These are phyloP conservation scores for Scenedesmus sp. DNA, from an alignment of 163 green algal species.

Conservation along the genomic window DNA sequence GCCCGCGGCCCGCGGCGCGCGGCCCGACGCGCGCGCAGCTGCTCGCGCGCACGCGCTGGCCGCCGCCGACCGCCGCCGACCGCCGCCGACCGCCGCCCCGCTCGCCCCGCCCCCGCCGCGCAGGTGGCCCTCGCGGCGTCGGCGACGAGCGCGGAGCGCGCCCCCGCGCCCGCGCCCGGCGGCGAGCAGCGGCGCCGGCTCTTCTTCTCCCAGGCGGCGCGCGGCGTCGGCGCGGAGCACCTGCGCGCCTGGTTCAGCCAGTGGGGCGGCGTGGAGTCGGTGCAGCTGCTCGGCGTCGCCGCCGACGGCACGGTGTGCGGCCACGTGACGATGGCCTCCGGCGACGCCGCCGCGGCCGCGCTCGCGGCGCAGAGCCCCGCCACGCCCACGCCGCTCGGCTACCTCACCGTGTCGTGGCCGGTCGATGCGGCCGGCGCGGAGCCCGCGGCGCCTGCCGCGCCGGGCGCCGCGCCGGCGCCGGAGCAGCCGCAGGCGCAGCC, in stretches of 20 bases:
- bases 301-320: not conserved
- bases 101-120: too few relatives aligned
- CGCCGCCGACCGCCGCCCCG: too few relatives aligned
- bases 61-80: too few relatives aligned
- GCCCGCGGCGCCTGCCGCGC: not conserved
- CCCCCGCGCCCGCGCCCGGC: too few relatives aligned
- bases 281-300: constrained; percentile 15
- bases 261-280: constrained; percentile 25
- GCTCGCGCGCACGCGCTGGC: too few relatives aligned
- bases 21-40: too few relatives aligned
- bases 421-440: not conserved
- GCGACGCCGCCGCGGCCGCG: constrained; percentile 15
- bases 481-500: not conserved
- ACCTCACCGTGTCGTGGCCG: too few relatives aligned
- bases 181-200: not conserved
- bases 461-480: constrained; percentile 5
- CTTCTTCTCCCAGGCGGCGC: constrained; percentile 23
- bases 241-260: constrained; percentile 12
- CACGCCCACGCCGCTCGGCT: too few relatives aligned
- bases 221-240: not conserved
- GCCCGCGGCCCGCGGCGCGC: too few relatives aligned
- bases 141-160: too few relatives aligned
- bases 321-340: constrained; percentile 20
- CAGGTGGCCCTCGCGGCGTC: too few relatives aligned
- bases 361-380: too few relatives aligned